Evolutionary conservation across 805 yeast genomes (phyloP), one percentile per base, ranked within the genome.

Genomic region (Wickerhamiella spandovensis): DNA sequence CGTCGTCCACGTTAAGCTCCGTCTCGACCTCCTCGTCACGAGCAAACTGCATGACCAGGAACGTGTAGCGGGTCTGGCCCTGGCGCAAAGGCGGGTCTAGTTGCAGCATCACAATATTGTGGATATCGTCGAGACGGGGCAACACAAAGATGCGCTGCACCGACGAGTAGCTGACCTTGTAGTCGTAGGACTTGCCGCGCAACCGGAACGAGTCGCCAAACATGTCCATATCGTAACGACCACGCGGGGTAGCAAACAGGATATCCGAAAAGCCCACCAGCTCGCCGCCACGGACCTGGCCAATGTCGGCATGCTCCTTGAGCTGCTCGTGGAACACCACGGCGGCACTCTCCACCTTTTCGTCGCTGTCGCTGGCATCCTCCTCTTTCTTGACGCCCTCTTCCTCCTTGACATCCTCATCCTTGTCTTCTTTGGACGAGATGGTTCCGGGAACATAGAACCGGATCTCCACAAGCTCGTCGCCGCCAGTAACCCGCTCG

Each of bases 21-120:
- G 90, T 81, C 65, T 88, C 96, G 46, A 86, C 77, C 62, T 85
- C 95, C 66, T 92, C 98, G 56, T 88, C 95, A 49, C 81, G 78
- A 53, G 82, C 77, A 62, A 92, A 86, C 69, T 92, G 98, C 65
- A 90, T 68, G 13, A 88, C 90, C 63, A 92, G 71, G 65, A 86
- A 92, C 41, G 96, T 95, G 62, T 92, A 90, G 53, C 95, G 78
- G 0, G 98, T 92, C 69, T 92, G 97, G 50, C 99, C 99, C 69
- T 92, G 99, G 65, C 97, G 81, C 56, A 92, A 72, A 1, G 99
- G 98, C 23, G 98, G 98, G 58, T 90, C 97, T 44, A 92, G 83
- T 61, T 94, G 96, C 53, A 90, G 70, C 6, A 92, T 82, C 63
- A 92, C 73, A 56, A 89, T 71, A 64, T 90, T 95, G 64, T 90